Evolutionary conservation across 345 rosid species (phyloP).

Genomic region (Sonneratia caseolaris): DNA sequence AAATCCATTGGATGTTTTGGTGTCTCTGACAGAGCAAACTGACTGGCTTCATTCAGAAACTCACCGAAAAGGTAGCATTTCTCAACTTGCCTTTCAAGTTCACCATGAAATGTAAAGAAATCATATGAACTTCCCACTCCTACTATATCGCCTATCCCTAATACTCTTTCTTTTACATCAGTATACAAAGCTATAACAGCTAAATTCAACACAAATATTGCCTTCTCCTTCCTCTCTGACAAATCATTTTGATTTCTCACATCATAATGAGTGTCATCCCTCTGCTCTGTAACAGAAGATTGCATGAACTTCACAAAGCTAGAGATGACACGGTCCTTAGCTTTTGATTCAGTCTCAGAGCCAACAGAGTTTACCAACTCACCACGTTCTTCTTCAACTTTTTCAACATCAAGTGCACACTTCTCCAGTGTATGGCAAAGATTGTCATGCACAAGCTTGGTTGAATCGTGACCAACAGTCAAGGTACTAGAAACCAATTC

Average conservation of each 20-base stretch:
- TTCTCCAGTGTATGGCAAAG: constrained; percentile 49
- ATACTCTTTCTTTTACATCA: constrained; percentile 42
- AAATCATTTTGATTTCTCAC: constrained; percentile 22
- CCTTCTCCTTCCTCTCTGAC: constrained; percentile 54
- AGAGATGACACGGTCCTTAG: constrained; percentile 62
- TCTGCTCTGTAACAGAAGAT: constrained; percentile 42
- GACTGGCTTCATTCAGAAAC: constrained; percentile 46
- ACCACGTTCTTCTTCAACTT: constrained; percentile 48
- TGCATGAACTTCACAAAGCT: constrained; percentile 62
- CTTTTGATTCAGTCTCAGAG: constrained; percentile 54
- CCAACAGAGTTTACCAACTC: constrained; percentile 56
- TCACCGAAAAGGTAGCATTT: constrained; percentile 53
- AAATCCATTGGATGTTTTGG: constrained; percentile 18
- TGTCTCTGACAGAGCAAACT: constrained; percentile 32
- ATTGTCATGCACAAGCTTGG: constrained; percentile 41
- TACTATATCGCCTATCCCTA: constrained; percentile 27
- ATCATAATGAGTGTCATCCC: constrained; percentile 36
- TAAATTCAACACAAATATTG: constrained; percentile 35
- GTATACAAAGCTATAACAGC: constrained; percentile 51
- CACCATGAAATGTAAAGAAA: constrained; percentile 36
- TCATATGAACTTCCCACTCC: constrained; percentile 30
- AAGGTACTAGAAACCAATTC: constrained; percentile 45
- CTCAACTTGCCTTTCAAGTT: constrained; percentile 72
- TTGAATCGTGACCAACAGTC: constrained; percentile 41
- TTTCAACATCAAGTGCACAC: constrained; percentile 48